A percentile compares a stretch with the other conserved stretches of the same genome.
These are phyloP conservation scores for Ilyonectria robusta DNA, from an alignment of 2,329 filamentous ascomycete genomes.

Conservation along the genomic window DNA sequence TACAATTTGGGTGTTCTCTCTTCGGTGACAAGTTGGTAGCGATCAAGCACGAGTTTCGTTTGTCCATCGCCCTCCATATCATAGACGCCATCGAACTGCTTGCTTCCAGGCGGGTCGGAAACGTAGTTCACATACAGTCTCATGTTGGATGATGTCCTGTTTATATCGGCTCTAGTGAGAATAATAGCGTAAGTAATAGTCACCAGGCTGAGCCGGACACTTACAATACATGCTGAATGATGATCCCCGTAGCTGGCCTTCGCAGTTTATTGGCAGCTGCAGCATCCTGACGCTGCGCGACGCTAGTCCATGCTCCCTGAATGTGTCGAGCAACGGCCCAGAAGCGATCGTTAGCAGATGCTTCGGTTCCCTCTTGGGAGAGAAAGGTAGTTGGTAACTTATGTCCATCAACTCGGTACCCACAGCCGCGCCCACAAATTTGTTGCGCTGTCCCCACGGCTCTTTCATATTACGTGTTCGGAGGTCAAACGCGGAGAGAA, in stretches of 20 bases:
- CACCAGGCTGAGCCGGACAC: background rate
- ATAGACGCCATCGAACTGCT: conserved; percentile 14
- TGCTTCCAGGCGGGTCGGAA: conserved; percentile 20
- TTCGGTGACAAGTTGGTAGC: conserved; percentile 22
- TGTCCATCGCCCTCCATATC: background rate
- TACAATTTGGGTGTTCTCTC: conserved; percentile 22
- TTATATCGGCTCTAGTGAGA: background rate
- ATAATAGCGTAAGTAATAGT: background rate
- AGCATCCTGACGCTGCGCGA: conserved; percentile 21
- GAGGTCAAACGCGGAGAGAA: conserved; percentile 20
- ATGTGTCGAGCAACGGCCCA: conserved; percentile 19
- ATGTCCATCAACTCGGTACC: conserved; percentile 24
- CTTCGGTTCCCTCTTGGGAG: background rate
- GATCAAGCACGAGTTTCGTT: background rate
- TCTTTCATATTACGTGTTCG: conserved; percentile 16
- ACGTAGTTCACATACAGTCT: conserved; percentile 18
- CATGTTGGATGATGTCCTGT: conserved; percentile 11
- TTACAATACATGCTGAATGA: conserved; percentile 16
- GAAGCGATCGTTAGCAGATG: conserved; percentile 1
- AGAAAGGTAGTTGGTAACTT: conserved; percentile 13
- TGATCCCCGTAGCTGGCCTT: conserved; percentile 16
- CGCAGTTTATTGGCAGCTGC: conserved; percentile 23
- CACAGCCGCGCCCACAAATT: conserved; percentile 19
- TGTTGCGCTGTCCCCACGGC: conserved; percentile 22
- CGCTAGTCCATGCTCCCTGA: conserved; percentile 13